phyloP scores from a whole-genome alignment of 2,329 filamentous ascomycete species.

The Fusarium dlaminii region DNA sequence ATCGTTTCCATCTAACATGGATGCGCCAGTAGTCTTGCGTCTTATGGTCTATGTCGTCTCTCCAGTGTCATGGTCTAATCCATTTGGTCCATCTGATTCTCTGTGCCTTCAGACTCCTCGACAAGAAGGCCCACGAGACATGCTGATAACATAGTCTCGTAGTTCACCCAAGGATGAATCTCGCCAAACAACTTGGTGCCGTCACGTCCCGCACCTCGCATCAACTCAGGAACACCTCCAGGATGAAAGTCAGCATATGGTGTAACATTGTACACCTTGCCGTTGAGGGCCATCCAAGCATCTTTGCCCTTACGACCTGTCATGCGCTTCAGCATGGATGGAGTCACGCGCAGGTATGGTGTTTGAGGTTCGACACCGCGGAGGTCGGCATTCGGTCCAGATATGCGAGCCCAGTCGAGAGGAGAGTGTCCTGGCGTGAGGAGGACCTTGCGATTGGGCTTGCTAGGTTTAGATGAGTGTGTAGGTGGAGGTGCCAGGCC shows the following conservation, averaged over 20 bases:
- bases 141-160: constrained; percentile 72
- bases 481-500: constrained; percentile 66
- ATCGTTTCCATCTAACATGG: neutral
- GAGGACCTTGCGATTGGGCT: constrained; percentile 75
- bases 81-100: constrained; percentile 67
- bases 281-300: constrained; percentile 90
- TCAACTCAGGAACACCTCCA: constrained; percentile 80
- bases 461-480: constrained; percentile 60
- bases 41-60: neutral
- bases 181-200: constrained; percentile 72
- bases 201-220: constrained; percentile 69
- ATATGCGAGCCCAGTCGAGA: constrained; percentile 91
- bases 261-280: constrained; percentile 92
- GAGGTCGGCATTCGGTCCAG: constrained; percentile 70
- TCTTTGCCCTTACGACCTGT: constrained; percentile 86
- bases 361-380: constrained; percentile 66
- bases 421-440: constrained; percentile 93
- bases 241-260: constrained; percentile 93
- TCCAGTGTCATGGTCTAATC: constrained; percentile 54
- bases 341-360: constrained; percentile 78
- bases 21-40: neutral
- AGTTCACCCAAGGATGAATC: constrained; percentile 78
- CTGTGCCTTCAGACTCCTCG: constrained; percentile 59
- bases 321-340: constrained; percentile 78
- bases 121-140: constrained; percentile 73